Percentiles rank a stretch among this genome's conserved stretches.
Conservation (phyloP, 441 rosid genomes). For the Adansonia grandidieri region DNA sequence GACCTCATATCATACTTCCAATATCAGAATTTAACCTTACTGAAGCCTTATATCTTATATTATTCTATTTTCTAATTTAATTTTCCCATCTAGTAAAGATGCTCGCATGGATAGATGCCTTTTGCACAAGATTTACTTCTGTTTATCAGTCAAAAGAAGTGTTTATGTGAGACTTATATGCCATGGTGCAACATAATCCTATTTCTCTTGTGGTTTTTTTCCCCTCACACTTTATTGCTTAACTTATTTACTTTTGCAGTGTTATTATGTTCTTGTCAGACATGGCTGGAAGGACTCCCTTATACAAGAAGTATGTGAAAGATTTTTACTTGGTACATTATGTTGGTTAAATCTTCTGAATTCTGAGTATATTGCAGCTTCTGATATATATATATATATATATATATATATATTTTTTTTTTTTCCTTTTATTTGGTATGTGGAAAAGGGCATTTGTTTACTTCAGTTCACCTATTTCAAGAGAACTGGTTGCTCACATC, state of each 20-base stretch:
- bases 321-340: not conserved
- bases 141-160: not conserved
- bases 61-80: not conserved
- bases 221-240: not conserved
- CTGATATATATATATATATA: conserved; percentile 22
- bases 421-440: conserved; percentile 30
- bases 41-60: too few relatives aligned
- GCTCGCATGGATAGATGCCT: too few relatives aligned
- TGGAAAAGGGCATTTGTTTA: conserved; percentile 86
- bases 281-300: conserved; percentile 87
- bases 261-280: conserved; percentile 82
- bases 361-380: conserved; percentile 26
- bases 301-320: conserved; percentile 82
- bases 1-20: not conserved
- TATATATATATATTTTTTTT: too few relatives aligned
- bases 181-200: conserved; percentile 4
- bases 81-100: not conserved
- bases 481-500: conserved; percentile 76
- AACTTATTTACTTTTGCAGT: conserved; percentile 46
- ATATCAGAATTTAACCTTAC: not conserved
- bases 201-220: not conserved
- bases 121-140: not conserved
- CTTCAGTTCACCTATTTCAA: conserved; percentile 93
- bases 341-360: conserved; percentile 3
- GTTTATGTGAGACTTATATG: not conserved